phyloP scores from a whole-genome alignment of 768 basidiomycete genomes.

The Dacryopinax primogenitus region DNA sequence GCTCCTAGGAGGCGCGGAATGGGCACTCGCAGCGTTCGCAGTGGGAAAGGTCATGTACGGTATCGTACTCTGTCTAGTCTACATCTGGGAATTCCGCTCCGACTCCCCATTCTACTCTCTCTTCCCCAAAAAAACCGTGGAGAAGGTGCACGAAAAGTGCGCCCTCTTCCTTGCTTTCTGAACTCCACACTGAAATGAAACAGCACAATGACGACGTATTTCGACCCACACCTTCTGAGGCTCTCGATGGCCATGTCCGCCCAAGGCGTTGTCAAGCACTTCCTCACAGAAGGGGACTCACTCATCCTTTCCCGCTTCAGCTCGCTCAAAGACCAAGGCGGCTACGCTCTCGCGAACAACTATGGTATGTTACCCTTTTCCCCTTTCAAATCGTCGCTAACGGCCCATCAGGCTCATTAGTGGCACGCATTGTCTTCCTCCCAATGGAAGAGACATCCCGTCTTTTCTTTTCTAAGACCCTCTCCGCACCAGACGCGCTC shows the following conservation, averaged over 20 bases:
- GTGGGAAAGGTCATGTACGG: slow-evolving; percentile 72
- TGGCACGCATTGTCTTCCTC: slow-evolving; percentile 87
- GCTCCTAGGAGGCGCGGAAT: slow-evolving; percentile 31
- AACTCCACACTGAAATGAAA: background rate
- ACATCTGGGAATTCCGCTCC: slow-evolving; percentile 30
- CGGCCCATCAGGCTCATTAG: slow-evolving; percentile 55
- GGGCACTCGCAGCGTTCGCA: slow-evolving; percentile 73
- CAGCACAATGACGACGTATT: slow-evolving; percentile 23
- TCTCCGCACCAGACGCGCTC: slow-evolving; percentile 21
- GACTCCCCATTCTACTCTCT: slow-evolving; percentile 27
- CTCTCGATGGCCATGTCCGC: slow-evolving; percentile 73
- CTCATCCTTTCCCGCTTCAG: slow-evolving; percentile 75
- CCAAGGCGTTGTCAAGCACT: slow-evolving; percentile 85
- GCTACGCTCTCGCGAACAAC: slow-evolving; percentile 89
- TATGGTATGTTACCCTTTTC: slow-evolving; percentile 49
- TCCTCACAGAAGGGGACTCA: slow-evolving; percentile 92
- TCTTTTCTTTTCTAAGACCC: slow-evolving; percentile 69
- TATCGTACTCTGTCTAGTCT: slow-evolving; percentile 41
- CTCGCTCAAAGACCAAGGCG: slow-evolving; percentile 76
- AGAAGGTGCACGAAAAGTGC: slow-evolving; percentile 24
- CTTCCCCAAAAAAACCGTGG: slow-evolving; percentile 27
- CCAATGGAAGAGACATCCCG: slow-evolving; percentile 89
- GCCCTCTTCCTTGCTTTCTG: slow-evolving; percentile 13
- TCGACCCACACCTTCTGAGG: slow-evolving; percentile 38
- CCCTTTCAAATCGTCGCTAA: background rate